Conservation (phyloP, 192 early-diverging fungal genomes). For the Umbelopsis sp. region DNA sequence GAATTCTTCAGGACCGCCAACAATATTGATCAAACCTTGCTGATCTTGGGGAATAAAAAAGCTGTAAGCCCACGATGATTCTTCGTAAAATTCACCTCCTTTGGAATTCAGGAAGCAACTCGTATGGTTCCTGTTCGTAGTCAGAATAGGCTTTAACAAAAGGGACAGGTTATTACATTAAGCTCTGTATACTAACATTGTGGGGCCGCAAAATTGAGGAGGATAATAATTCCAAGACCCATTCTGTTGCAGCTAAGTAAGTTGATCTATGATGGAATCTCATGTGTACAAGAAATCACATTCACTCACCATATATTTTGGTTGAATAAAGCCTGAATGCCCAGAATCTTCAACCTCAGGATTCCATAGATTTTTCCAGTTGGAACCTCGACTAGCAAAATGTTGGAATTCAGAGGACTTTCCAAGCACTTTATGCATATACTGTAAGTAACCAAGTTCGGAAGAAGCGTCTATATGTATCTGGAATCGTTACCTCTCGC, state of each 20-base stretch:
- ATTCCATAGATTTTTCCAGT: constrained; percentile 40
- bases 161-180: neutral
- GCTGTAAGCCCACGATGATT: constrained; percentile 40
- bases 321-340: constrained; percentile 27
- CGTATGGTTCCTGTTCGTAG: neutral
- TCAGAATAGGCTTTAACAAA: neutral
- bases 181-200: neutral
- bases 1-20: constrained; percentile 32
- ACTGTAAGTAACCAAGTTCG: neutral
- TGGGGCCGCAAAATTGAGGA: constrained; percentile 16
- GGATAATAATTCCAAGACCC: constrained; percentile 16
- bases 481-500: constrained; percentile 1
- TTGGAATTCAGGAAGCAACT: neutral
- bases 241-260: neutral
- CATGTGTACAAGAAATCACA: neutral
- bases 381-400: constrained; percentile 14
- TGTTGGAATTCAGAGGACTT: neutral
- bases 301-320: constrained; percentile 7
- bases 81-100: constrained; percentile 38
- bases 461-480: too few species aligned
- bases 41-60: constrained; percentile 40
- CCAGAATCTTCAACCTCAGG: constrained; percentile 16
- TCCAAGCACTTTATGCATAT: neutral
- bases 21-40: constrained; percentile 22
- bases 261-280: neutral